These are phyloP conservation scores for Massarina eburnea DNA, from an alignment of 2,329 filamentous ascomycete species.

Conservation along the genomic window DNA sequence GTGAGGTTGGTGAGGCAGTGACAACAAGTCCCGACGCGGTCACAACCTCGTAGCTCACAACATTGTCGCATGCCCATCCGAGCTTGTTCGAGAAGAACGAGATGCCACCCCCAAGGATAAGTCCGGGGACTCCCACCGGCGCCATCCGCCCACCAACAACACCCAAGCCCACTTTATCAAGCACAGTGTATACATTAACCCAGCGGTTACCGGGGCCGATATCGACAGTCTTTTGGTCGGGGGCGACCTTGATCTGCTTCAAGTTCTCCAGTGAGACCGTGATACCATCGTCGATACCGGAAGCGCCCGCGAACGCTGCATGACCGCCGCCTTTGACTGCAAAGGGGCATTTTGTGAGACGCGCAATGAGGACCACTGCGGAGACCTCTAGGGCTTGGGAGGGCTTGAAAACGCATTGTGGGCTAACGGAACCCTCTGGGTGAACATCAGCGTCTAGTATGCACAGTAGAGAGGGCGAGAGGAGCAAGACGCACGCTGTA, in stretches of 20 bases:
- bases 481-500: too few species aligned
- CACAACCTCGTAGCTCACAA: constrained; percentile 34
- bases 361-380: too few species aligned
- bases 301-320: constrained; percentile 42
- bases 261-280: constrained; percentile 46
- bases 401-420: too few species aligned
- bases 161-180: constrained; percentile 26
- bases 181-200: constrained; percentile 35
- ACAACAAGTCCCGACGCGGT: constrained; percentile 34
- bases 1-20: constrained; percentile 24
- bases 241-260: constrained; percentile 25
- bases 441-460: too few species aligned
- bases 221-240: constrained; percentile 26
- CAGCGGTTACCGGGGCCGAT: constrained; percentile 41
- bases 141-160: constrained; percentile 33
- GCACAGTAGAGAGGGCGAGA: too few species aligned
- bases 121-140: constrained; percentile 1
- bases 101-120: constrained; percentile 23
- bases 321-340: constrained; percentile 51
- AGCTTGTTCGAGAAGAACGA: constrained; percentile 30
- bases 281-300: constrained; percentile 47
- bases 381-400: too few species aligned
- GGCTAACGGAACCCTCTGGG: too few species aligned
- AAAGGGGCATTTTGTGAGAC: too few species aligned
- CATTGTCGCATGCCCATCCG: constrained; percentile 33